Evolutionary conservation across 2,329 filamentous ascomycete genomes (phyloP), one percentile per base, ranked within the genome.

Genomic region (Colletotrichum nymphaeae): DNA sequence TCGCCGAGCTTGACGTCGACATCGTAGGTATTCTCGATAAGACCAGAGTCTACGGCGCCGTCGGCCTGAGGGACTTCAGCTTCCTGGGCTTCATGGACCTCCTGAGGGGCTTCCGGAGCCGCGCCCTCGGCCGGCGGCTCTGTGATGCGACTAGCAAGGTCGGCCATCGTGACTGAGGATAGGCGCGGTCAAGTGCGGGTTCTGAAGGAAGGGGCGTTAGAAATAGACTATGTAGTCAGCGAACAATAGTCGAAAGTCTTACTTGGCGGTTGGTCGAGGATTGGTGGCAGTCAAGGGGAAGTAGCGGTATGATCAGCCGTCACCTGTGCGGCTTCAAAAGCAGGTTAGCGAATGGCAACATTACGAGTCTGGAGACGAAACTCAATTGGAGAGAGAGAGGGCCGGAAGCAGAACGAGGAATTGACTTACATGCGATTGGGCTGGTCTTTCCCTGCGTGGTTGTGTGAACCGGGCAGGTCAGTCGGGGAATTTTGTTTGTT

Each of bases 1-100:
- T 98, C 95, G 78, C 93, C 95, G 72, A 98, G 90, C 83, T 96
- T 97, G 78, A 99, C 94, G 80, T 98, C 93, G 76, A 99, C 96
- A 77, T 97, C 93, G 83, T 93, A 97, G 72, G 93, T 92, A 4
- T 92, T 91, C 82, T 98, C 94, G 59, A 89, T 83, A 32, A 92
- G 85, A 60, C 86, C 86, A 52, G 90, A 90, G 67, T 82, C 81
- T 49, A 80, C 78, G 58, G 81, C 78, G 60, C 82, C 83, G 62
- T 86, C 83, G 26, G 79, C 74, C 77, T 85, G 82, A n/a, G 78
- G 79, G 35, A 81, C 28, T 42, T 72, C 69, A 16, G 72, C 69
- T 60, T 76, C 76, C 22, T 77, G 76, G 19, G 77, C 63, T n/a
- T 76, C 68, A 28, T 77, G 74, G 37, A 72, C 67, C 60, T 75